Conservation (phyloP, 352 stramenopile species). For the Pythium volutum region DNA sequence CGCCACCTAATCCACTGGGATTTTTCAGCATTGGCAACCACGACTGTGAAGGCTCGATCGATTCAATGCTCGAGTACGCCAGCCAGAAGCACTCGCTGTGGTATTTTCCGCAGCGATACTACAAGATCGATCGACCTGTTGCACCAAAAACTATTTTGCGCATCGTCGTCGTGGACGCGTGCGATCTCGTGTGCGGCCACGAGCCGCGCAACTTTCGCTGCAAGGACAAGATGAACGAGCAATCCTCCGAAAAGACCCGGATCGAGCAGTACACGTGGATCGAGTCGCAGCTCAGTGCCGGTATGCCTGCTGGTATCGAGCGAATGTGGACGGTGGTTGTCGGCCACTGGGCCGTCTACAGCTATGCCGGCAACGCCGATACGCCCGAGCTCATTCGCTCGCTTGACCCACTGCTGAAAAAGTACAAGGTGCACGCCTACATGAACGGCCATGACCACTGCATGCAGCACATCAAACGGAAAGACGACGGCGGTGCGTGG, state of each 20-base stretch:
- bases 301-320: conserved; percentile 60
- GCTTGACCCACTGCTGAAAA: conserved; percentile 70
- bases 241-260: conserved; percentile 59
- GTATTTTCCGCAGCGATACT: conserved; percentile 81
- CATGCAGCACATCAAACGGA: conserved; percentile 74
- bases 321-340: conserved; percentile 86
- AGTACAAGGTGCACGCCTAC: conserved; percentile 85
- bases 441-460: conserved; percentile 87
- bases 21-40: conserved; percentile 75
- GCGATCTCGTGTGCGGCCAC: conserved; percentile 79
- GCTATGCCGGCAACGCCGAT: conserved; percentile 77
- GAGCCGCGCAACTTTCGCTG: conserved; percentile 77
- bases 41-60: conserved; percentile 82
- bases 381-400: conserved; percentile 71
- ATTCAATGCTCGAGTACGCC: conserved; percentile 79
- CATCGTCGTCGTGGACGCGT: conserved; percentile 77
- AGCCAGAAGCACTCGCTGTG: conserved; percentile 63
- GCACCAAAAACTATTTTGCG: conserved; percentile 77
- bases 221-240: conserved; percentile 71
- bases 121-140: conserved; percentile 72
- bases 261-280: conserved; percentile 78
- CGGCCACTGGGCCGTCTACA: conserved; percentile 84
- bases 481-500: conserved; percentile 34
- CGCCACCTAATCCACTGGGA: neutral
- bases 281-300: conserved; percentile 50